A percentile compares a stretch with the other conserved stretches of the same genome.
phyloP scores from a whole-genome alignment of 2,329 filamentous ascomycete genomes.

The Colletotrichum lini region DNA sequence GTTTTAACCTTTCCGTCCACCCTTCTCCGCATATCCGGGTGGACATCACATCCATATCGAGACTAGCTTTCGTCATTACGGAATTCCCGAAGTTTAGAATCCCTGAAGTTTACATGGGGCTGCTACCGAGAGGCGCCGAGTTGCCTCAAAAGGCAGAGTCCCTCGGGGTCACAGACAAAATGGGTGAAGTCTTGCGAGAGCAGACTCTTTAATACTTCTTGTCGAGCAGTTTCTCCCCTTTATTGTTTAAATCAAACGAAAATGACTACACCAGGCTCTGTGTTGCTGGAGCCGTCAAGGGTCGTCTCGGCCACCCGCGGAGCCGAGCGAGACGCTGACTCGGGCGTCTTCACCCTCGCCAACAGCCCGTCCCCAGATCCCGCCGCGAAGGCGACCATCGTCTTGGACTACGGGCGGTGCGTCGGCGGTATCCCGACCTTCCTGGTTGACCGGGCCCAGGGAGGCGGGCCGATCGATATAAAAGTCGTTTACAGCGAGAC shows the following conservation, averaged over 20 bases:
- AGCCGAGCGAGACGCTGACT: neutral
- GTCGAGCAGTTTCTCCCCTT: neutral
- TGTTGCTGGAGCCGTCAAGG: neutral
- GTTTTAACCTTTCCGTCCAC: conserved; percentile 27
- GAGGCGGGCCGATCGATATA: neutral
- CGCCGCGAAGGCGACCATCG: neutral
- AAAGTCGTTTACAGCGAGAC: conserved; percentile 27
- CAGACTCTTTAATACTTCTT: neutral
- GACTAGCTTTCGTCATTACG: conserved; percentile 1
- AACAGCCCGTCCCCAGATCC: neutral
- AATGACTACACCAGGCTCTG: neutral
- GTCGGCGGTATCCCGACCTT: conserved; percentile 18
- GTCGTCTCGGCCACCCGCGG: neutral
- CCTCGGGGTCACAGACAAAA: neutral
- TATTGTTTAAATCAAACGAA: neutral
- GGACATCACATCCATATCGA: neutral
- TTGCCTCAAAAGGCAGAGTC: neutral
- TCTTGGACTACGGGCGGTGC: conserved; percentile 32
- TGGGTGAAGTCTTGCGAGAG: neutral
- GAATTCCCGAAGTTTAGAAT: neutral
- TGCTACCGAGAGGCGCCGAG: neutral
- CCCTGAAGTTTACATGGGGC: conserved; percentile 3
- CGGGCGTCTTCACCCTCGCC: neutral
- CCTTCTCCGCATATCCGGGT: conserved; percentile 1
- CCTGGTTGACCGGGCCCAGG: neutral